Evolutionary conservation across 345 rosid genomes (phyloP).

Genomic region (Salix purpurea): DNA sequence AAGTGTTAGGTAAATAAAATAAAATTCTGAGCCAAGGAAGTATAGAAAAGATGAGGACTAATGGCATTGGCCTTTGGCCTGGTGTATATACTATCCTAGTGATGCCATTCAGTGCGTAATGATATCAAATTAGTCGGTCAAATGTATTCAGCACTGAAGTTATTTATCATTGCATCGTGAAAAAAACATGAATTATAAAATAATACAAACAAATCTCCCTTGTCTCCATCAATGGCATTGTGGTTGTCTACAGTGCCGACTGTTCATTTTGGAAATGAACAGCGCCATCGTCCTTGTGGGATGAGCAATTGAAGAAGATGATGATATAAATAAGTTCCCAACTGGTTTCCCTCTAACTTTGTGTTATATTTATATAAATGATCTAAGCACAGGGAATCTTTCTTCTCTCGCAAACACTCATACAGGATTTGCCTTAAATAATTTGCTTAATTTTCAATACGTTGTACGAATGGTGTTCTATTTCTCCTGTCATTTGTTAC

Average conservation of each 20-base stretch:
- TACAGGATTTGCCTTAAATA: background rate
- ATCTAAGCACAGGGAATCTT: background rate
- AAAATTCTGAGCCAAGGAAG: no score
- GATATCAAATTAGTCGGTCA: background rate
- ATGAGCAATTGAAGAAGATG: background rate
- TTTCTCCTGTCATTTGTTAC: background rate
- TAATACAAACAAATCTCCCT: background rate
- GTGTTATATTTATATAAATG: no score
- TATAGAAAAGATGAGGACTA: no score
- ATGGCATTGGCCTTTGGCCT: no score
- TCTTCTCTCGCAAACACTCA: background rate
- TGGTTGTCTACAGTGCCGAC: background rate
- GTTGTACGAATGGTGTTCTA: background rate
- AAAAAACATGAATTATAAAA: no score
- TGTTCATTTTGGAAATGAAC: background rate
- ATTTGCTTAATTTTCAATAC: background rate
- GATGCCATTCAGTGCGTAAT: background rate
- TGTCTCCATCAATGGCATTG: background rate
- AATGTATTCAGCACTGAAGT: background rate
- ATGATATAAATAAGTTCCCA: no score
- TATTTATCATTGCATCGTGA: background rate
- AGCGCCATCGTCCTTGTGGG: background rate
- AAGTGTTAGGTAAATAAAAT: no score
- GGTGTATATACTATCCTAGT: no score
- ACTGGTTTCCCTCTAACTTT: no score